Base-by-base conservation (phyloP, 257 asterid species). In the Catharanthus roseus region DNA sequence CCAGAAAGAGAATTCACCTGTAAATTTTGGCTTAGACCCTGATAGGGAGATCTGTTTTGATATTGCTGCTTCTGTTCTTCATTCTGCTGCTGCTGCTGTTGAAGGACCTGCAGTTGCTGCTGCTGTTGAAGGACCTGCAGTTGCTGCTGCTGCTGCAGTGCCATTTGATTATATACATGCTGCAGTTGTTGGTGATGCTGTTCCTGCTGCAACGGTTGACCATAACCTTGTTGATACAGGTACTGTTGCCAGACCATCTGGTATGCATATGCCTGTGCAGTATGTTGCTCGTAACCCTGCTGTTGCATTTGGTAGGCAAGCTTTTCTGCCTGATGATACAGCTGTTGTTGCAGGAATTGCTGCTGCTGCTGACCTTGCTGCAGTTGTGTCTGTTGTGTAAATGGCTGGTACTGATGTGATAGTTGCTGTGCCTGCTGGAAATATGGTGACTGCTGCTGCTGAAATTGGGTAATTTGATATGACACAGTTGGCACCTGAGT, bases 221-320 rank as follows among this genome's bases (percentile, higher is more conserved):
- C 83, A 76, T 76, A 80, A 50, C 79, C 82, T 82, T 86, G 89
- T 77, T 84, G 96, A 71, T 86, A 79, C 81, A 88, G 93, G 83
- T 86, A 90, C 74, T 90, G 97, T 87, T 88, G 93, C 88, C 79
- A 71, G 39, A 77, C 78, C 26, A 72, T 75, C 81, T 82, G 92
- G 75, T 83, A 82, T 65, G 78, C 85, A 75, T 85, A 82, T 68
- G 78, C 85, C 70, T 77, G 90, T 33, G 82, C 74, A 24, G 77
- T 71, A 1, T 78, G 80, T 72, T 77, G 88, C 54, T 84, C 92
- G 77, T 84, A 85, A 55, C 88, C 90, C 55, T 82, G 68, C 68
- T 83, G 92, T 60, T 89, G 81, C 66, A 79, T 74, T 79, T 85
- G 88, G 74, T 75, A 77, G 47, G 85, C 80, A 65, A 60, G 67